Base-by-base conservation (phyloP, 768 basidiomycete species). In the Hygrocybe coccinea region DNA sequence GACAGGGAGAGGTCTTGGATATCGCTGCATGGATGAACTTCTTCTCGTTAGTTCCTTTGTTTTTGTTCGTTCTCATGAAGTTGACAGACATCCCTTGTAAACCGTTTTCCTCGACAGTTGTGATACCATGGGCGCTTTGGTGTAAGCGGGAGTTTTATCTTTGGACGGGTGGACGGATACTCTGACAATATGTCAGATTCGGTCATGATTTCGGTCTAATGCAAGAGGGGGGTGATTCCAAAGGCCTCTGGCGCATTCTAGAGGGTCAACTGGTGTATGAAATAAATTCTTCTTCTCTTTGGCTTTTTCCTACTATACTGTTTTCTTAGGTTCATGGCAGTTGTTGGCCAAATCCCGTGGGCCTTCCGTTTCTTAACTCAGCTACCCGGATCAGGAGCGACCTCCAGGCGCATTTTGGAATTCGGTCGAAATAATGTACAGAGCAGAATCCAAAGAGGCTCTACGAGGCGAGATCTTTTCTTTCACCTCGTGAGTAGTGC, bases 381-480 rank as follows among this genome's bases (percentile, higher is more conserved):
- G 5, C 38, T 41, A 41, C 38, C 38, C 11, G 38, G 38, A 41
- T 41, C 38, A 41, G 19, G 38, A 11, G 19, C 38, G 10, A 11
- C 10, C 5, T 41, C 38, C 10, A 15, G 14, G 38, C 38, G 19
- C 3, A 41, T 12, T 44, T 25, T 44, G 39, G 50, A 39, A 44
- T 17, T 9, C 50, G 43, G 35, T 50, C 11, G 38, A 17, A 17
- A 55, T 41, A 9, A 29, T 43, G n/a, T n/a, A 52, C 17, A 50
- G 58, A 24, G 17, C 52, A 41, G 54, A 44, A 15, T 17, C 48
- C 46, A 12, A 45, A 56, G 15, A 35, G 52, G 38, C 22, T 38
- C 47, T n/a, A 39, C 17, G 17, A 29, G 17, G 36, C 72, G 69
- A 39, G 74, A 76, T 50, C 61, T 77, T 3, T 77, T 74, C 59